These are phyloP conservation scores for Sugiyamaella qingdaonensis DNA, from an alignment of 805 yeast genomes.

Conservation along the genomic window DNA sequence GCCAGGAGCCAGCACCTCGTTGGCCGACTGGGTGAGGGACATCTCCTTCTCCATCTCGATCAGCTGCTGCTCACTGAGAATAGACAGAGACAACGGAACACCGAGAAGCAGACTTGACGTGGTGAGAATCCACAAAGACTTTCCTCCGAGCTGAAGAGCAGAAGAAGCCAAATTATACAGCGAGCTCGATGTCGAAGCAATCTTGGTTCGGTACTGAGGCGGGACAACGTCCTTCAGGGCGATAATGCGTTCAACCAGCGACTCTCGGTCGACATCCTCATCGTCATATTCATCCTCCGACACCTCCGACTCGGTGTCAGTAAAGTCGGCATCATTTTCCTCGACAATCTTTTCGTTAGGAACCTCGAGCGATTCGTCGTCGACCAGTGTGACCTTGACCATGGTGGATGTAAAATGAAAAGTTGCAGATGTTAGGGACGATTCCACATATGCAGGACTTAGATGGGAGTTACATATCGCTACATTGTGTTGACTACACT, in stretches of 20 bases:
- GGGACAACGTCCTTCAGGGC: slow-evolving; percentile 92
- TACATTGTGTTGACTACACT: no score
- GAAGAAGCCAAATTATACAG: slow-evolving; percentile 38
- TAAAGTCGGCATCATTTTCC: slow-evolving; percentile 39
- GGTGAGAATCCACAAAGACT: slow-evolving; percentile 77
- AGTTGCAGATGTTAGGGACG: slow-evolving; percentile 7
- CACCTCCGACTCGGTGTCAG: slow-evolving; percentile 52
- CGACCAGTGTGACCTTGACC: slow-evolving; percentile 73
- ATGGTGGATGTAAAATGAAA: slow-evolving; percentile 32
- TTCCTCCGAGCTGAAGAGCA: slow-evolving; percentile 61
- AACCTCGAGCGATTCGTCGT: slow-evolving; percentile 34
- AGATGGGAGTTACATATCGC: no score
- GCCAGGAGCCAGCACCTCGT: slow-evolving; percentile 34
- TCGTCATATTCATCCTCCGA: slow-evolving; percentile 51
- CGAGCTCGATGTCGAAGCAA: slow-evolving; percentile 34
- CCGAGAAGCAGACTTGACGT: slow-evolving; percentile 83
- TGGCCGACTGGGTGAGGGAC: slow-evolving; percentile 40
- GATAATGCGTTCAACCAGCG: slow-evolving; percentile 76
- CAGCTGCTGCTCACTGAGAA: slow-evolving; percentile 88
- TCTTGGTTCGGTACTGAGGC: slow-evolving; percentile 68
- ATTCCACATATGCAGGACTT: no score
- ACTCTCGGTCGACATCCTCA: slow-evolving; percentile 74
- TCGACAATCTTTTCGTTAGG: slow-evolving; percentile 34
- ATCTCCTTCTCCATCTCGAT: slow-evolving; percentile 91
- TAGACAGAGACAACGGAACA: slow-evolving; percentile 86